Evolutionary conservation across 2,329 filamentous ascomycete species (phyloP).

Genomic region (Epicoccum sorghinum): DNA sequence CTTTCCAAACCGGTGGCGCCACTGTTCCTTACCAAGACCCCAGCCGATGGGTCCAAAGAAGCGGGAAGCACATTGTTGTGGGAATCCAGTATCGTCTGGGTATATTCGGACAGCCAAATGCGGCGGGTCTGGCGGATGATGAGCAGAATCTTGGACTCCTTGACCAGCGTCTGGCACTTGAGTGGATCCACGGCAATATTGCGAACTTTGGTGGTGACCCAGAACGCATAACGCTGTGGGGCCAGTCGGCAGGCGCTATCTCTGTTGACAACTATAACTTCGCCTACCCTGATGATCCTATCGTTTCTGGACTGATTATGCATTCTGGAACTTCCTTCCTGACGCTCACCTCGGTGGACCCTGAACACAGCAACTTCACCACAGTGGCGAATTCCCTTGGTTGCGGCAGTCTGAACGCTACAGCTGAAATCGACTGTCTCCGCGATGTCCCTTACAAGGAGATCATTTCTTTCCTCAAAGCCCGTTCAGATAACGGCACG

Average conservation of each 20-base stretch:
- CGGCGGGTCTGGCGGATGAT: slow-evolving; percentile 33
- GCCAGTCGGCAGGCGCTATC: slow-evolving; percentile 47
- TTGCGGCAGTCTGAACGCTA: slow-evolving; percentile 31
- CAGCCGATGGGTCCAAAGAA: slow-evolving; percentile 39
- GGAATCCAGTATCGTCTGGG: slow-evolving; percentile 47
- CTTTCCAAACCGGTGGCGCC: slow-evolving; percentile 53
- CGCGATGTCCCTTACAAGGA: slow-evolving; percentile 34
- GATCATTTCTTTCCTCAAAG: slow-evolving; percentile 44
- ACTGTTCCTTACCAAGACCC: slow-evolving; percentile 50
- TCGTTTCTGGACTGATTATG: slow-evolving; percentile 43
- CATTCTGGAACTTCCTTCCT: slow-evolving; percentile 31
- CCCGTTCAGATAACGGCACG: slow-evolving; percentile 32
- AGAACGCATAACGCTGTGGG: slow-evolving; percentile 48
- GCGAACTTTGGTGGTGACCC: slow-evolving; percentile 45
- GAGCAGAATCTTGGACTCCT: slow-evolving; percentile 49
- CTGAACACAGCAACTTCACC: slow-evolving; percentile 46
- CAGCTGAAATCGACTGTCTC: slow-evolving; percentile 47
- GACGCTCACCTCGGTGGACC: slow-evolving; percentile 21
- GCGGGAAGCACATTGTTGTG: slow-evolving; percentile 45
- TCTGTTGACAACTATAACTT: slow-evolving; percentile 58
- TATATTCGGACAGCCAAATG: slow-evolving; percentile 50
- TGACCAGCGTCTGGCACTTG: slow-evolving; percentile 48
- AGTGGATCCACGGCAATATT: slow-evolving; percentile 52
- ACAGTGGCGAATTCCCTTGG: slow-evolving; percentile 46
- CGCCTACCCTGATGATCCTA: slow-evolving; percentile 56